Evolutionary conservation across 140 eudicot species (phyloP).

Genomic region (Erigeron philadelphicus): DNA sequence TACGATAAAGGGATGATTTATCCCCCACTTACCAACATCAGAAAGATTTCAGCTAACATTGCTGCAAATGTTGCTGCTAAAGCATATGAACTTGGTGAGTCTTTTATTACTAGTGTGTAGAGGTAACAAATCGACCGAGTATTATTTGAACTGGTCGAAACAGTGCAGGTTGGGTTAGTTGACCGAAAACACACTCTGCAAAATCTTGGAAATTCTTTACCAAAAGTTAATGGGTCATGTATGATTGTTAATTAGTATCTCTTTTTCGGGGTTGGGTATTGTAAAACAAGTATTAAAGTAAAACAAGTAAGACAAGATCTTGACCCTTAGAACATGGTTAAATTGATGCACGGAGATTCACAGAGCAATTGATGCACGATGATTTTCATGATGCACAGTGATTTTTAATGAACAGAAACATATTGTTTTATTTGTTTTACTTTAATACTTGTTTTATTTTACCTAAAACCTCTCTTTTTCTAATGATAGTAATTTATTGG

Average conservation of each 20-base stretch:
- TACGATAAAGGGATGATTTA: slow-evolving; percentile 78
- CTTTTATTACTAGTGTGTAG: neutral
- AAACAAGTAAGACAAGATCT: too few relatives aligned
- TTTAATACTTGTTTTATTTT: too few relatives aligned
- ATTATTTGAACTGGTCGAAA: neutral
- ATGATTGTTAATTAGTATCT: neutral
- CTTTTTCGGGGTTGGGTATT: too few relatives aligned
- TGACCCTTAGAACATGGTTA: too few relatives aligned
- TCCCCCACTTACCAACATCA: slow-evolving; percentile 74
- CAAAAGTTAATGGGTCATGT: neutral
- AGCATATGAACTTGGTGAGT: slow-evolving; percentile 86
- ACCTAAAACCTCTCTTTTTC: too few relatives aligned
- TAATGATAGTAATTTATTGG: neutral
- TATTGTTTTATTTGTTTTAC: too few relatives aligned
- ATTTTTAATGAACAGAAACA: too few relatives aligned
- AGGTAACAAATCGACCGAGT: slow-evolving; percentile 10
- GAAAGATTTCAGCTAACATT: slow-evolving; percentile 77
- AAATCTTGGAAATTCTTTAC: neutral
- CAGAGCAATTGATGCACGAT: too few relatives aligned
- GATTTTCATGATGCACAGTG: too few relatives aligned
- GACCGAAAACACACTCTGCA: neutral
- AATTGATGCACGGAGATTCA: too few relatives aligned
- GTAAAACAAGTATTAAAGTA: too few relatives aligned
- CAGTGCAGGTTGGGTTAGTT: neutral
- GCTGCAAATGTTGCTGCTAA: slow-evolving; percentile 92